Base-by-base conservation (phyloP, 495 filamentous ascomycete species). In the Neohortaea acidophila region DNA sequence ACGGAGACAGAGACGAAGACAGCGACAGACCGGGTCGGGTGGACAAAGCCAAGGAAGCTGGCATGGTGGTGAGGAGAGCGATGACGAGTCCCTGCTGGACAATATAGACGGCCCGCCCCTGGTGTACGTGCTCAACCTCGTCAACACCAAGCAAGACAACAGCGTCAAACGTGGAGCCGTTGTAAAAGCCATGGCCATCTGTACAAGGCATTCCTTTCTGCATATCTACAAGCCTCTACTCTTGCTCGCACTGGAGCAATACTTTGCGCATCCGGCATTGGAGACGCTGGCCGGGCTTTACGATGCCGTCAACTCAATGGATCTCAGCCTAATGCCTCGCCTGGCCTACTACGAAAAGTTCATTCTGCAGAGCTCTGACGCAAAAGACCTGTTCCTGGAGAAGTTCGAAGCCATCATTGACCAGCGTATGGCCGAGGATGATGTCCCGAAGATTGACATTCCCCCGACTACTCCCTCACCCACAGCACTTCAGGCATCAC, bases 181-280 rank as follows among this genome's bases (percentile, higher is more conserved):
- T 21, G 86, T 94, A 21, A 97, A 94, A 60, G 85, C 89, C 2
- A 97, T 97, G 89, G 89, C 89, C n/a, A 94, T 97, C 47, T 97
- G 89, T 61, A 97, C 89, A 3, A 67, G 87, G 32, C 89, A 97
- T 63, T 85, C 89, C n/a, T 97, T 97, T 55, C 67, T 97, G 36
- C 87, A 97, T 58, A 96, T 97, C 40, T 97, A 96, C 60, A 97
- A 96, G 82, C 89, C 89, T 41, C 71, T 99, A 14, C 69, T 99
- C 33, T 67, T 99, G 39, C 63, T 99, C n/a, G 89, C 89, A 1
- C 64, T 99, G 27, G 89, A 96, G 54, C 85, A 96, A 49, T 99
- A 99, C 58, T 99, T 94, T 61, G 89, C 91, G 53, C 77, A 79
- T 2, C 89, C 89, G 0, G 77, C 78, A 40, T 77, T 81, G 12